Evolutionary conservation across 2,329 filamentous ascomycete genomes (phyloP).

Genomic region (Aspergillaceae sp.): DNA sequence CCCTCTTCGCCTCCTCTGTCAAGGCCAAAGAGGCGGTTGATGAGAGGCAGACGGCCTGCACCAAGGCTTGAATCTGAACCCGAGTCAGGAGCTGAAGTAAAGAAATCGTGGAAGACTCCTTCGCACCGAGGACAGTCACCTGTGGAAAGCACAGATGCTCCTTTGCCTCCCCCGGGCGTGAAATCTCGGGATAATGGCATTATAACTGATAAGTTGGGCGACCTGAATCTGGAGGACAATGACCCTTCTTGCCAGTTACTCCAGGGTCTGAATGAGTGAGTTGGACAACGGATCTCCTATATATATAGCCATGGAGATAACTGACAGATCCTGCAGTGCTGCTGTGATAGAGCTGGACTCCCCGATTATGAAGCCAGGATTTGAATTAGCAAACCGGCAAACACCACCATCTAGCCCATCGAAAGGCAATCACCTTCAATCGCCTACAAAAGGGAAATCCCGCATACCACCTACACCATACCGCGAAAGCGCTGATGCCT

Average conservation of each 20-base stretch:
- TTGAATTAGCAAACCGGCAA: conserved; percentile 9
- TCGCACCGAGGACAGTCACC: conserved; percentile 10
- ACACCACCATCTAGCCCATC: conserved; percentile 40
- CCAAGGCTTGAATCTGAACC: conserved; percentile 14
- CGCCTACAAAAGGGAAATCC: conserved; percentile 39
- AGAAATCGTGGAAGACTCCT: conserved; percentile 7
- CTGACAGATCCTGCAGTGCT: conserved; percentile 9
- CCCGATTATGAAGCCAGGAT: conserved; percentile 5
- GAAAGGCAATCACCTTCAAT: conserved; percentile 33
- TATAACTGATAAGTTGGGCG: conserved; percentile 15
- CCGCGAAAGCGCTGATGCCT: conserved; percentile 44
- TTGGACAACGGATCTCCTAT: background rate
- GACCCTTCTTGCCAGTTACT: conserved; percentile 12
- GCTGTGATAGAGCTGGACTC: conserved; percentile 2
- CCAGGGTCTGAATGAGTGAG: conserved; percentile 13
- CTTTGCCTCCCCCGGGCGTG: background rate
- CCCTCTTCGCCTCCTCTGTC: conserved; percentile 13
- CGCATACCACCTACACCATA: conserved; percentile 44
- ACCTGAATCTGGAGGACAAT: conserved; percentile 15
- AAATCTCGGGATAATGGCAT: conserved; percentile 14
- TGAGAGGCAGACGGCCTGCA: conserved; percentile 26
- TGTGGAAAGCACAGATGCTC: conserved; percentile 9
- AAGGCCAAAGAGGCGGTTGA: conserved; percentile 22
- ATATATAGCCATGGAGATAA: background rate
- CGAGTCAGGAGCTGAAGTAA: conserved; percentile 9